Evolutionary conservation across 2,329 filamentous ascomycete species (phyloP).

Genomic region (Trichoderma koningii): DNA sequence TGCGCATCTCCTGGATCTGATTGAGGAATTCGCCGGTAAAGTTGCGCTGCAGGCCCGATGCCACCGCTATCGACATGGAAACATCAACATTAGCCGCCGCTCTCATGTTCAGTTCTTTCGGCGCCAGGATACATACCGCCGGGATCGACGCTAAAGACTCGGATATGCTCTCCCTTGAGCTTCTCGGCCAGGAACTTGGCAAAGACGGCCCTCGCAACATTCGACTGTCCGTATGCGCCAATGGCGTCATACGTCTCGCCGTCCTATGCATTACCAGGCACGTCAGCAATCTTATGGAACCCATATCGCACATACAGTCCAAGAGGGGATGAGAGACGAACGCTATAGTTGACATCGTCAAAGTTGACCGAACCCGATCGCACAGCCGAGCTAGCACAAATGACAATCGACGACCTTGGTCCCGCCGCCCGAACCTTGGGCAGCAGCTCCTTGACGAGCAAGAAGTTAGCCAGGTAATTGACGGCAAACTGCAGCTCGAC

Average conservation of each 20-base stretch:
- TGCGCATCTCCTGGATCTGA: neutral
- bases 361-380: constrained; percentile 11
- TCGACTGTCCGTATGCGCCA: constrained; percentile 25
- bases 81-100: neutral
- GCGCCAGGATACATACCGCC: constrained; percentile 18
- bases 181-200: constrained; percentile 25
- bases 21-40: constrained; percentile 12
- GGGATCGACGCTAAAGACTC: constrained; percentile 28
- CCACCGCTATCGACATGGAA: constrained; percentile 6
- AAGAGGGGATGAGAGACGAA: neutral
- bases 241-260: constrained; percentile 21
- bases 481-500: constrained; percentile 49
- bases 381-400: constrained; percentile 20
- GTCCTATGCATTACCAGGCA: neutral
- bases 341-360: constrained; percentile 23
- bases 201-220: constrained; percentile 27
- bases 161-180: constrained; percentile 21
- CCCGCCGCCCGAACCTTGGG: constrained; percentile 32
- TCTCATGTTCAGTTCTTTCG: neutral
- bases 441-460: constrained; percentile 52
- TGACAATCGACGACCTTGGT: constrained; percentile 23
- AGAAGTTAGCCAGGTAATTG: constrained; percentile 56
- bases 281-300: neutral
- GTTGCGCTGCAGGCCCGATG: constrained; percentile 20
- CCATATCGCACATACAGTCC: neutral